Base-by-base conservation (phyloP, 2,329 filamentous ascomycete species). In the Penicillium hordei region DNA sequence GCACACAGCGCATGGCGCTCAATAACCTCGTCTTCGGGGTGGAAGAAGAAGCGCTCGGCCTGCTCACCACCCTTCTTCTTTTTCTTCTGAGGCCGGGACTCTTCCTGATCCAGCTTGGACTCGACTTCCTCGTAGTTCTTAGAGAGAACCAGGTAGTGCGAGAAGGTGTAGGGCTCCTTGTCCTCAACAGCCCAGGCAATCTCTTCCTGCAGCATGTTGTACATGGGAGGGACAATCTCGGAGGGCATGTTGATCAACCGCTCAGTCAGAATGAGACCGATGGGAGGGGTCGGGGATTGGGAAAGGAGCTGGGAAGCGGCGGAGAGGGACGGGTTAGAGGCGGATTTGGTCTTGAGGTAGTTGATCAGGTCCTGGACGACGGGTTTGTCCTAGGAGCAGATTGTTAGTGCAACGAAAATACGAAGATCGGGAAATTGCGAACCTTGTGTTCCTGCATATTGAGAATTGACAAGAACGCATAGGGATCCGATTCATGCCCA, bases 221-320 rank as follows among this genome's bases (percentile, higher is more conserved):
- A 97, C 86, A 97, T 89, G 4, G 94, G 93, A 31, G 94, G 93
- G 15, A 92, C 86, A 62, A 96, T 87, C 76, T 97, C 91, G 17
- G 90, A 82, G n/a, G 94, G 94, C 81, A 97, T 93, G 79, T 99
- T 99, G 80, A 99, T 92, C 68, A 97, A 82, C 23, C 93, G 87
- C 76, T 99, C 94, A 2, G 91, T 90, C n/a, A 99, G 81, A 29
- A 99, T 84, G 17, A 99, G 80, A 4, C 92, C 94, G 56, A 97
- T 84, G 55, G 91, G 86, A 0, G 79, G 74, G 55, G 82, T 79
- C 21, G 78, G 76, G 15, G 78, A 76, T 58, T 79, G 73, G 6
- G 78, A 76, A 59, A 91, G 75, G n/a, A 90, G 77, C n/a, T 81
- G 72, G 0, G 82, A 76, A 34, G 92, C 73, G 1, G 78, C 72